Percentiles rank a stretch among this genome's conserved stretches.
These are phyloP conservation scores for Biscutella laevigata DNA, from an alignment of 441 rosid species.

Conservation along the genomic window DNA sequence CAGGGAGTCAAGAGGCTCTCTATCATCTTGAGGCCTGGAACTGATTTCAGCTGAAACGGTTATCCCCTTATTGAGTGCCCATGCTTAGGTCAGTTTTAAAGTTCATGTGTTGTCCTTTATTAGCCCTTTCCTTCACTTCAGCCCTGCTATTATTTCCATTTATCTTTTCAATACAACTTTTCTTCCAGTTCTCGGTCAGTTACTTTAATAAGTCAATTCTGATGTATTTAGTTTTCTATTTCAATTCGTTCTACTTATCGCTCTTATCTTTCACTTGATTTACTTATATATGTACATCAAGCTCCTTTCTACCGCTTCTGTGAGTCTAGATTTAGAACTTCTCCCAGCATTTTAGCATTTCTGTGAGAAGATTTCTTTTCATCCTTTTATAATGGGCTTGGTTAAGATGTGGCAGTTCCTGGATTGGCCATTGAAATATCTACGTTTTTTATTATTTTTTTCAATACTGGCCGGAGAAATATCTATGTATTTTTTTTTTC, in stretches of 20 bases:
- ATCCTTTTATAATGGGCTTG: background rate
- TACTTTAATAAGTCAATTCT: conserved; percentile 11
- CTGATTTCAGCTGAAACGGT: conserved; percentile 90
- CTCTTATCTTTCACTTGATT: background rate
- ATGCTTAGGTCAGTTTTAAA: conserved; percentile 85
- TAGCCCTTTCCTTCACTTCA: conserved; percentile 52
- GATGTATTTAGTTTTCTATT: conserved; percentile 10
- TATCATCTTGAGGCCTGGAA: conserved; percentile 84
- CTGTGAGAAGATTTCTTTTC: conserved; percentile 11
- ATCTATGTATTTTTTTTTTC: background rate
- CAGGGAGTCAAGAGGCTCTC: conserved; percentile 91
- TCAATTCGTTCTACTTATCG: background rate
- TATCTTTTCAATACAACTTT: conserved; percentile 31
- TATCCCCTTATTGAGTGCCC: conserved; percentile 63
- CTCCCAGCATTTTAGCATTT: background rate
- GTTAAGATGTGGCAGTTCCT: background rate
- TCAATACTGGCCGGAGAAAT: background rate
- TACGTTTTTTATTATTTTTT: background rate
- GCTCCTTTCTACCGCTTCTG: background rate
- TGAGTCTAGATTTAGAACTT: background rate
- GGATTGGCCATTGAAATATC: background rate
- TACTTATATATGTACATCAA: background rate
- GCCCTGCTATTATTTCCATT: conserved; percentile 42
- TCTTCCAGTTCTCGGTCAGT: conserved; percentile 25
- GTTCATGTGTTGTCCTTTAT: conserved; percentile 48